Evolutionary conservation across 2,329 filamentous ascomycete genomes (phyloP), one percentile per base, ranked within the genome.

Genomic region (Aspergillus carbonarius): DNA sequence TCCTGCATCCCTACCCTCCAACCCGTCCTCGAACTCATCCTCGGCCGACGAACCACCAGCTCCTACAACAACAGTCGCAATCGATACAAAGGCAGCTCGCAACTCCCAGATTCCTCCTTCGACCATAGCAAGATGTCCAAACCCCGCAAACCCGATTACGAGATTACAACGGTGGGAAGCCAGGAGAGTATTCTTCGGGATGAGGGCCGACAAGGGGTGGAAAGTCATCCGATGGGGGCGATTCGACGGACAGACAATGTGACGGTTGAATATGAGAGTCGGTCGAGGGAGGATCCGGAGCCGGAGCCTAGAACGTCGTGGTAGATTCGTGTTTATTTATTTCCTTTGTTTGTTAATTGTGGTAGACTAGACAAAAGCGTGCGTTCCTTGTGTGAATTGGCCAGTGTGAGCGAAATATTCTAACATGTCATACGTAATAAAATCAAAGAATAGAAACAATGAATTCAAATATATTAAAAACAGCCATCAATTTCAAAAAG

Each of bases 1-100:
- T 68, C 70, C 4, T 74, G 73, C 62, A 74, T 75, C 39, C 73
- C 73, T 8, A 73, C 69, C 32, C 63, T 75, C 1, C 65, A 65
- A 18, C 73, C 73, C 2, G 57, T 74, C 1, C 60, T 72, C 44
- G 76, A 75, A 49, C 55, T 68, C 1, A 54, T 66, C 18, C 60
- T 63, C 18, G 61, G 66, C 3, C 63, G 59, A 13, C 62, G 65
- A 61, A 52, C 58, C 13, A 54, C 60, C n/a, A 55, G 55, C 37
- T 64, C 66, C 1, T 59, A 66, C 48, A 59, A 46, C 55, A 58
- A 48, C 49, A 60, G 57, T 40, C 30, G 58, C 30, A 60, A 63
- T 23, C 55, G 44, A 20, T 57, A 63, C 49, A 63, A 63, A 23
- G 57, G 59, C 10, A 55, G 54, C 18, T 44, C 55, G 8, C 51